These are phyloP conservation scores for Zangia roseola DNA, from an alignment of 768 basidiomycete genomes.

Conservation along the genomic window DNA sequence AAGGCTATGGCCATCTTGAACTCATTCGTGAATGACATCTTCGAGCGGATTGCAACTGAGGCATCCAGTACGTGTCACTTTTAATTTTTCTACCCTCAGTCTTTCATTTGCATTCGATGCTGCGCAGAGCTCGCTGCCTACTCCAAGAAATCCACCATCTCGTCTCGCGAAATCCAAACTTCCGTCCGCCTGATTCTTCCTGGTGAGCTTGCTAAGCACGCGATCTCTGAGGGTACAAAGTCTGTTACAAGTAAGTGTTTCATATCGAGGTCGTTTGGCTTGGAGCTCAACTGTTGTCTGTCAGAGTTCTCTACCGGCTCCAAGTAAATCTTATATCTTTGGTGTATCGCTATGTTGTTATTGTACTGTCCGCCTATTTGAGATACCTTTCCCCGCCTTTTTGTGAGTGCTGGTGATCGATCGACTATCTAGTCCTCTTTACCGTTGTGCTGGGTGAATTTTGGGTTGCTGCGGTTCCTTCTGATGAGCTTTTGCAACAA, in stretches of 20 bases:
- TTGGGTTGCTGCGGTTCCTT: no score
- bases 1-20: slow-evolving; percentile 84
- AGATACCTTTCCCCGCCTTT: slow-evolving; percentile 24
- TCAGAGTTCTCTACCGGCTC: slow-evolving; percentile 61
- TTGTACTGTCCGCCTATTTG: slow-evolving; percentile 31
- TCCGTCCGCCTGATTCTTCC: slow-evolving; percentile 80
- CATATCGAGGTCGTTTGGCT: neutral
- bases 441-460: no score
- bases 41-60: slow-evolving; percentile 75
- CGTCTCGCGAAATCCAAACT: slow-evolving; percentile 89
- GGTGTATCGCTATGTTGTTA: slow-evolving; percentile 36
- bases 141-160: slow-evolving; percentile 89
- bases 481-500: no score
- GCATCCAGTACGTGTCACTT: slow-evolving; percentile 54
- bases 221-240: slow-evolving; percentile 83
- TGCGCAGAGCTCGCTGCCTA: slow-evolving; percentile 71
- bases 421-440: no score
- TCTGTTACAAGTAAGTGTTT: slow-evolving; percentile 59
- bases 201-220: slow-evolving; percentile 85
- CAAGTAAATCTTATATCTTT: slow-evolving; percentile 39
- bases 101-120: neutral
- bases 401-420: neutral
- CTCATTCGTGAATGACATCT: slow-evolving; percentile 84
- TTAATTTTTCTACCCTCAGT: neutral
- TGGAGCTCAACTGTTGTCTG: slow-evolving; percentile 11